phyloP scores from a whole-genome alignment of 2,329 filamentous ascomycete species.

The Penicillium paneum region DNA sequence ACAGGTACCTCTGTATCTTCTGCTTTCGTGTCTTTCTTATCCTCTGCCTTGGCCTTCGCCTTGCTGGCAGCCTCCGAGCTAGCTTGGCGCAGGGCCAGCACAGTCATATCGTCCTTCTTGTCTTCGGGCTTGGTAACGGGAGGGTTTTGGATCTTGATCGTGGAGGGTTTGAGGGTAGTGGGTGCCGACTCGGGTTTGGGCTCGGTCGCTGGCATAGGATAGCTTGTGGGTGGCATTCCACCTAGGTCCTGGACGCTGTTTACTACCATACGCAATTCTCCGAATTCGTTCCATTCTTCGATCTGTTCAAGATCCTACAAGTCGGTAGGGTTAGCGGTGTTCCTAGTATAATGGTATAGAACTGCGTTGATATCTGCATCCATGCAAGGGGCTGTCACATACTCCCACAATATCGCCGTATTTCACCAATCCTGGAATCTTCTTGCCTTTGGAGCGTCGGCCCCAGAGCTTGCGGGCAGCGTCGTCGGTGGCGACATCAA shows the following conservation, averaged over 20 bases:
- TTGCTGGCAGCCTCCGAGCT: conserved; percentile 41
- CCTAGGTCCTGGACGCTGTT: conserved; percentile 41
- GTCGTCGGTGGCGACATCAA: conserved; percentile 88
- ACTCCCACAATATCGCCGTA: conserved; percentile 82
- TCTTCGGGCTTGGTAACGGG: conserved; percentile 32
- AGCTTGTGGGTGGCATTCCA: conserved; percentile 31
- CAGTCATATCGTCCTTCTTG: conserved; percentile 38
- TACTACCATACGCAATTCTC: conserved; percentile 85
- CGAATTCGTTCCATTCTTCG: conserved; percentile 99
- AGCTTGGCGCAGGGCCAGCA: conserved; percentile 44
- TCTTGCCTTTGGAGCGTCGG: conserved; percentile 77
- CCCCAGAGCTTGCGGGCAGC: conserved; percentile 87
- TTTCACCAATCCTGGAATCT: conserved; percentile 85
- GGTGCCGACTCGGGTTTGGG: conserved; percentile 24
- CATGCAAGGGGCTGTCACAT: conserved; percentile 42
- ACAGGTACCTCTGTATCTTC: conserved; percentile 12
- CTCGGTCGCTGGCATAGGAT: conserved; percentile 22
- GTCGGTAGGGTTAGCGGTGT: background rate
- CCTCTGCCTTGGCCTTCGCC: conserved; percentile 30
- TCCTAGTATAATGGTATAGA: background rate
- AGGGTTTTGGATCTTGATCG: conserved; percentile 43
- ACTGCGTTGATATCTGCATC: background rate
- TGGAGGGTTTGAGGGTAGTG: conserved; percentile 31
- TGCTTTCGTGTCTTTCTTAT: conserved; percentile 19
- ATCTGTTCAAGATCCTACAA: conserved; percentile 83